Base-by-base conservation (phyloP, 805 yeast genomes). In the Monosporozyma aerobia region DNA sequence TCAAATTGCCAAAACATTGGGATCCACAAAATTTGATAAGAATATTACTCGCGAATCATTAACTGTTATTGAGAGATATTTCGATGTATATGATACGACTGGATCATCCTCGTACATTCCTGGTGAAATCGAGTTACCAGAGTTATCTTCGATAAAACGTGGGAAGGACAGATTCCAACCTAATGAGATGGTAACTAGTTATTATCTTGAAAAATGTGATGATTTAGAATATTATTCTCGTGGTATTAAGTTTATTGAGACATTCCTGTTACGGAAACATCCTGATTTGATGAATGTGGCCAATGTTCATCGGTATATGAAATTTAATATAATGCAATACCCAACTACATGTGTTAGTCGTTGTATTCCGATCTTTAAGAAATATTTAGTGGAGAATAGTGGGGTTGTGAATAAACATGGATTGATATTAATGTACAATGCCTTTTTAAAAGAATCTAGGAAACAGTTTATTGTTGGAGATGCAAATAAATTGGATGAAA, bases 391-490 rank as follows among this genome's bases (percentile, higher is more conserved):
- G 11, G 52, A 53, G 9, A 41, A 50, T n/a, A 29, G 56, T n/a
- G 32, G 56, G 1, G 45, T 54, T 16, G 44, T 50, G 11, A 48
- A 59, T 4, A 59, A 53, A 27, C 61, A 57, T 22, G 55, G 60
- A 3, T 27, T 64, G 29, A 44, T 61, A 5, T 40, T 63, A 27
- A 54, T 62, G 7, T 65, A 64, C 47, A 57, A 58, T 53, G 60
- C 68, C 4, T 63, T 63, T 43, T 54, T 56, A 29, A 60, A 53
- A 37, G 65, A 62, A 49, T 59, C 68, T 3, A 33, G 47, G 11
- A 67, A 59, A 41, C 54, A 54, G 27, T 48, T 37, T 13, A 49
- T 54, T 3, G 53, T 57, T 39, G 48, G 37, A 8, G 52, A 60
- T 48, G 49, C 48, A 16, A 51, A 22, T 3, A 51, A 44, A 30